Evolutionary conservation across 2,329 filamentous ascomycete genomes (phyloP).

Genomic region (Diplodia corticola): DNA sequence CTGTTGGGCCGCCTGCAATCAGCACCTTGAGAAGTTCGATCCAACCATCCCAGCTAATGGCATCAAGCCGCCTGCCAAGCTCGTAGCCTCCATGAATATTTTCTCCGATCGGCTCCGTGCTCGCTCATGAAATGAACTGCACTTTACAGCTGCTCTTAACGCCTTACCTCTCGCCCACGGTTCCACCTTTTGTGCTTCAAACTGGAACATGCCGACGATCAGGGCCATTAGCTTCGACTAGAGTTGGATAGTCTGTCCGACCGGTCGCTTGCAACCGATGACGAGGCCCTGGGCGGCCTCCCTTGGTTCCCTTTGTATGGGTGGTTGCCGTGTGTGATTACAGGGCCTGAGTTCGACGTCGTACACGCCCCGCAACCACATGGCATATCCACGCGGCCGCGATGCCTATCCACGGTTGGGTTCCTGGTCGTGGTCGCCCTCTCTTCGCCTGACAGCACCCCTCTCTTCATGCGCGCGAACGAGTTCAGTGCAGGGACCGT

Average conservation of each 20-base stretch:
- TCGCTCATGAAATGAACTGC: slow-evolving; percentile 1
- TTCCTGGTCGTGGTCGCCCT: not conserved
- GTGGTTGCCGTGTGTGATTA: not conserved
- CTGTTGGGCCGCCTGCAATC: not conserved
- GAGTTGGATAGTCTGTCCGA: not conserved
- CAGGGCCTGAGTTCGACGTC: not conserved
- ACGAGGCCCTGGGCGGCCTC: slow-evolving; percentile 3
- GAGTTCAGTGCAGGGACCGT: not conserved
- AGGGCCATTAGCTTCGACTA: not conserved
- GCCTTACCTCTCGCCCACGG: not conserved
- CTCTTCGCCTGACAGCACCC: not conserved
- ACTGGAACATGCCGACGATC: slow-evolving; percentile 16
- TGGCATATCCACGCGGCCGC: slow-evolving; percentile 1
- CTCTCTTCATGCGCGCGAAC: not conserved
- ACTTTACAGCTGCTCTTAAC: not conserved
- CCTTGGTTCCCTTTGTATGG: slow-evolving; percentile 11
- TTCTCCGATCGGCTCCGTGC: not conserved
- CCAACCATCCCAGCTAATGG: not conserved
- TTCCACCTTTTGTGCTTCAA: slow-evolving; percentile 11
- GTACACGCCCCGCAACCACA: slow-evolving; percentile 7
- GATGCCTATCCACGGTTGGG: not conserved
- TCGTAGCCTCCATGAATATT: not conserved
- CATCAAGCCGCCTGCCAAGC: not conserved
- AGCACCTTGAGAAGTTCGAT: not conserved
- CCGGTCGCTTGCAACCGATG: not conserved